These are phyloP conservation scores for Sporothrix euskadiensis DNA, from an alignment of 2,329 filamentous ascomycete species.

Conservation along the genomic window DNA sequence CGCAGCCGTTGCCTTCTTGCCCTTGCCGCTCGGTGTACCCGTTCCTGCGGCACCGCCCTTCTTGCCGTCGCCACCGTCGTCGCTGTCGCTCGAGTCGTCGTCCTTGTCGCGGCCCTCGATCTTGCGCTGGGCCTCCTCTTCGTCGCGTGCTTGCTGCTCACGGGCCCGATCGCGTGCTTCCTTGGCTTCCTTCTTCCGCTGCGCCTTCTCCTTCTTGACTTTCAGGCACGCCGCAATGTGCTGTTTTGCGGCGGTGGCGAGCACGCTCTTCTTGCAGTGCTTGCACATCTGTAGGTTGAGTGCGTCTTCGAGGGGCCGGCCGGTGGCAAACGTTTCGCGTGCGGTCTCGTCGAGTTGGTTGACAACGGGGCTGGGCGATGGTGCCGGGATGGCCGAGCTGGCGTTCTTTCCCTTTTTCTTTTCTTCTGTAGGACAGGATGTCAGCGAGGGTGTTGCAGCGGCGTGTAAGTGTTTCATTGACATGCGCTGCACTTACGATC, in stretches of 20 bases:
- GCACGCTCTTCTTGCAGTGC: slow-evolving; percentile 86
- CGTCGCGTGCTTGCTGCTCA: slow-evolving; percentile 59
- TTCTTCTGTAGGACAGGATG: slow-evolving; percentile 41
- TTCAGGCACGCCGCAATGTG: slow-evolving; percentile 84
- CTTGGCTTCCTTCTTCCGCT: slow-evolving; percentile 72
- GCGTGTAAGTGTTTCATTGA: too few species aligned
- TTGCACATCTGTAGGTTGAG: slow-evolving; percentile 84
- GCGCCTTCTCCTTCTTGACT: slow-evolving; percentile 79
- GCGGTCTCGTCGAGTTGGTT: slow-evolving; percentile 74
- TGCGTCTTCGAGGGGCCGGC: slow-evolving; percentile 76
- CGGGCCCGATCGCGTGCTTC: slow-evolving; percentile 68
- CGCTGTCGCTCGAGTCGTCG: slow-evolving; percentile 47
- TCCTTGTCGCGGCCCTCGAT: slow-evolving; percentile 45
- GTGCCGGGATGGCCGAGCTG: slow-evolving; percentile 46
- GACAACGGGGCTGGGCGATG: slow-evolving; percentile 58
- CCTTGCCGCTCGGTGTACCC: slow-evolving; percentile 40
- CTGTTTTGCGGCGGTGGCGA: slow-evolving; percentile 70
- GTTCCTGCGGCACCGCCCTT: slow-evolving; percentile 11
- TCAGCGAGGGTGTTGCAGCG: not conserved
- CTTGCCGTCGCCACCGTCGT: slow-evolving; percentile 47
- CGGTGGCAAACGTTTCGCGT: slow-evolving; percentile 76
- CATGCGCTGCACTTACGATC: slow-evolving; percentile 52
- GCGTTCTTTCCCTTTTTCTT: slow-evolving; percentile 51
- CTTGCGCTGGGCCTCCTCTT: slow-evolving; percentile 58
- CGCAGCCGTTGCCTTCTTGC: slow-evolving; percentile 41